Evolutionary conservation across 345 rosid species (phyloP), one percentile per base, ranked within the genome.

Genomic region (Camelina neglecta): DNA sequence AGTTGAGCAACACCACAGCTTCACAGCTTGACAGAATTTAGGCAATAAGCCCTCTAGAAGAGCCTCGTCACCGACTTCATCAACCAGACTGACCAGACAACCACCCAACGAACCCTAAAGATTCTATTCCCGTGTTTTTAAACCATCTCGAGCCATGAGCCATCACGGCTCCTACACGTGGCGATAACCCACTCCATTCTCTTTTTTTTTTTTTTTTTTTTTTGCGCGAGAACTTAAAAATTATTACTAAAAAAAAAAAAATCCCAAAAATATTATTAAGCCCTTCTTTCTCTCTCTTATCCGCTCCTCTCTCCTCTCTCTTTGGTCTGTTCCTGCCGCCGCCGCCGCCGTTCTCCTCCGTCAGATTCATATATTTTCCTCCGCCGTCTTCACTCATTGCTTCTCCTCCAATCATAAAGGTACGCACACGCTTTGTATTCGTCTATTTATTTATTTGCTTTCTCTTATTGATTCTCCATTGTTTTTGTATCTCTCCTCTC

Each of bases 261-360:
- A 38, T 45, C 60, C 26, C 33, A 55, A 53, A 42, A 60, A 35
- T 31, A 51, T 31, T 65, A 33, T 10, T 66, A 50, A 55, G 33
- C 51, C 62, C 65, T 67, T 53, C 35, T 78, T 60, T 78, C 74
- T 72, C 77, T 72, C 81, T 78, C 81, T 67, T 67, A 78, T 73
- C 74, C 69, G 73, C 81, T 60, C 77, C 56, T 65, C 53, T 78
- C 74, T 67, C 57, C 56, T 65, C 53, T 78, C 74, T 67, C 57
- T 16, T 78, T 67, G 54, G 64, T 59, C 77, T 66, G 69, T 72
- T 62, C 54, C 57, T 67, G 15, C 78, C 69, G 78, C 74, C 81
- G 77, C 39, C 80, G 80, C 49, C 75, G 53, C 76, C 80, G 75
- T 76, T 63, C 12, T 38, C 68, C 76, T 60, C 81, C 81, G 81